Evolutionary conservation across 2,329 filamentous ascomycete genomes (phyloP).

Genomic region (Sarocladium kiliense): DNA sequence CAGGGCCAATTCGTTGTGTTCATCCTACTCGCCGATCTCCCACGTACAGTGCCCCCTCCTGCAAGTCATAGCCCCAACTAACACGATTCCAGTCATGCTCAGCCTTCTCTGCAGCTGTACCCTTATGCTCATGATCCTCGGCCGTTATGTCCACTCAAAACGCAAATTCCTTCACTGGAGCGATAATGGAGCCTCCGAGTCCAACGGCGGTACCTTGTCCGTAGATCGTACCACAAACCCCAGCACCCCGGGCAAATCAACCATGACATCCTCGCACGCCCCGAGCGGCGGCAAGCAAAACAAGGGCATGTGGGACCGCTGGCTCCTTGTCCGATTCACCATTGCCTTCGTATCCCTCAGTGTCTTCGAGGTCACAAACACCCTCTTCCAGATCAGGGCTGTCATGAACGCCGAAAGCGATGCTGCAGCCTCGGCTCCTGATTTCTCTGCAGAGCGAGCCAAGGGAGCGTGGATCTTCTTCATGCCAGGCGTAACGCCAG

Average conservation of each 20-base stretch:
- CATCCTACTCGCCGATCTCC: neutral
- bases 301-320: neutral
- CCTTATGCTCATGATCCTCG: neutral
- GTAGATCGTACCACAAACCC: neutral
- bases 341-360: neutral
- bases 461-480: neutral
- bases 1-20: neutral
- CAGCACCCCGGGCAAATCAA: neutral
- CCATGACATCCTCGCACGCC: neutral
- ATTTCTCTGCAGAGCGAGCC: neutral
- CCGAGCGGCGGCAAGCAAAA: neutral
- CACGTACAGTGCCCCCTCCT: neutral
- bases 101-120: neutral
- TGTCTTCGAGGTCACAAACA: neutral
- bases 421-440: neutral
- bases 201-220: neutral
- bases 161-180: neutral
- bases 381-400: neutral
- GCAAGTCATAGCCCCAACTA: too few species aligned
- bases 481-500: neutral
- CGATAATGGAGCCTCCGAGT: neutral
- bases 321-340: constrained; percentile 2
- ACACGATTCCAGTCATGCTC: neutral
- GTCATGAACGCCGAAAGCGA: neutral
- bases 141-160: neutral